Conservation (phyloP, 352 stramenopile species). For the Pythium graminicola region DNA sequence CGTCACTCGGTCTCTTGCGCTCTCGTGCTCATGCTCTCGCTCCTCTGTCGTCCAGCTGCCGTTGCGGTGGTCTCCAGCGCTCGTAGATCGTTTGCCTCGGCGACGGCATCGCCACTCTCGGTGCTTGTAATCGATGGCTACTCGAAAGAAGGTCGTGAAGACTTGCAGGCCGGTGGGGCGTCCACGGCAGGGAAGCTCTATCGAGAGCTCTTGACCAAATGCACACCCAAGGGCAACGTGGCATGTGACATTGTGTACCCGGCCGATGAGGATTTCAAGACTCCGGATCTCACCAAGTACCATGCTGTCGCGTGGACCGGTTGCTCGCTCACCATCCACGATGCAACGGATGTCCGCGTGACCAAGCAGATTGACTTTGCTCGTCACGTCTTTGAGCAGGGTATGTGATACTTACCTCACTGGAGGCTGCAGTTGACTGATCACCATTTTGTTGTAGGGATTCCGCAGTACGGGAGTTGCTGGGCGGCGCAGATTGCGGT, state of each 20-base stretch:
- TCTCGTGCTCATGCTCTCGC: constrained; percentile 7
- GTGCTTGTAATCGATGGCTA: constrained; percentile 78
- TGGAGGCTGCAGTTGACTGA: neutral
- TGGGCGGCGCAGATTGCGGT: constrained; percentile 79
- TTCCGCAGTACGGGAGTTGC: constrained; percentile 76
- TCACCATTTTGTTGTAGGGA: constrained; percentile 21
- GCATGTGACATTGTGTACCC: constrained; percentile 61
- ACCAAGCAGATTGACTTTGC: constrained; percentile 70
- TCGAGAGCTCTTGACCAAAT: constrained; percentile 51
- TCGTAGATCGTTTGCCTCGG: constrained; percentile 8
- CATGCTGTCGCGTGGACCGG: constrained; percentile 73
- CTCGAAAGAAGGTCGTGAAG: constrained; percentile 52
- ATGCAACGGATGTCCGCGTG: constrained; percentile 48
- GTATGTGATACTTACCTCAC: constrained; percentile 16
- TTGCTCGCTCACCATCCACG: constrained; percentile 67
- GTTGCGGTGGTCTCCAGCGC: neutral
- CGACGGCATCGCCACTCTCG: constrained; percentile 31
- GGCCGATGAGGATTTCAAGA: constrained; percentile 55
- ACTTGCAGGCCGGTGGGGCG: constrained; percentile 58
- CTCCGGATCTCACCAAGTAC: constrained; percentile 59
- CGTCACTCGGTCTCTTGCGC: constrained; percentile 1
- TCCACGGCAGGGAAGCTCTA: constrained; percentile 70
- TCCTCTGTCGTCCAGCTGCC: constrained; percentile 1
- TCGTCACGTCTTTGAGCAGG: constrained; percentile 56
- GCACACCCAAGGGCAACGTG: constrained; percentile 40